phyloP scores from a whole-genome alignment of 306 rosid genomes.

The Cucurbita maxima region DNA sequence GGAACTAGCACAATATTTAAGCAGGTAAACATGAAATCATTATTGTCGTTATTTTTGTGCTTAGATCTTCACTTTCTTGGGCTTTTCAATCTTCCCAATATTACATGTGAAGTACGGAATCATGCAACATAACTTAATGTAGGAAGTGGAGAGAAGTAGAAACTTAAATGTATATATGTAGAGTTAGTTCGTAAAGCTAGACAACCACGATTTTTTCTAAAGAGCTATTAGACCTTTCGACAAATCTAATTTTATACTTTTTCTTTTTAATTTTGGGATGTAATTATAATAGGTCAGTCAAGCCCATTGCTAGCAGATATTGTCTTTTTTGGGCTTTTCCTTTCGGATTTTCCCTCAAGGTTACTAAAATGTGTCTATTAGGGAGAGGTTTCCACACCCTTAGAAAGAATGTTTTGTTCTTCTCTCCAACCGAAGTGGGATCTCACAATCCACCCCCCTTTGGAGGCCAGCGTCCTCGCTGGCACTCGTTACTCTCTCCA shows the following conservation, averaged over 20 bases:
- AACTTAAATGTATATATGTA: neutral
- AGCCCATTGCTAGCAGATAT: too few relatives aligned
- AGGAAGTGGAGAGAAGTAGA: neutral
- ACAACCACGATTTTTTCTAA: too few relatives aligned
- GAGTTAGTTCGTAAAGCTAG: neutral
- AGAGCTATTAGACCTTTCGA: neutral
- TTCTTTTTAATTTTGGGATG: neutral
- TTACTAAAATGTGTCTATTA: too few relatives aligned
- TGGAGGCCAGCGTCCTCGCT: too few relatives aligned
- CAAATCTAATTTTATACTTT: neutral
- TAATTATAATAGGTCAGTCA: neutral
- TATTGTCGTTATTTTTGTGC: neutral
- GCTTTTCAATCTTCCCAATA: neutral
- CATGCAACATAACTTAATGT: neutral
- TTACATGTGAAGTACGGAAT: neutral
- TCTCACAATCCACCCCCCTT: too few relatives aligned
- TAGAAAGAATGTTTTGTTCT: too few relatives aligned
- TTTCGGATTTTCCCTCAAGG: too few relatives aligned
- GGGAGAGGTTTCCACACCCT: too few relatives aligned
- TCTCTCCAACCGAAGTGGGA: too few relatives aligned
- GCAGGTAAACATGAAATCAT: slow-evolving; percentile 37
- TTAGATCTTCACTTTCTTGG: neutral
- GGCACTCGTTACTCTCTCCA: too few relatives aligned
- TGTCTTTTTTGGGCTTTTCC: too few relatives aligned
- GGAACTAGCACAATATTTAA: slow-evolving; percentile 97